A percentile compares a stretch with the other conserved stretches of the same genome.
Evolutionary conservation across 345 rosid species (phyloP).

Genomic region (Eucalyptus leucophloia): DNA sequence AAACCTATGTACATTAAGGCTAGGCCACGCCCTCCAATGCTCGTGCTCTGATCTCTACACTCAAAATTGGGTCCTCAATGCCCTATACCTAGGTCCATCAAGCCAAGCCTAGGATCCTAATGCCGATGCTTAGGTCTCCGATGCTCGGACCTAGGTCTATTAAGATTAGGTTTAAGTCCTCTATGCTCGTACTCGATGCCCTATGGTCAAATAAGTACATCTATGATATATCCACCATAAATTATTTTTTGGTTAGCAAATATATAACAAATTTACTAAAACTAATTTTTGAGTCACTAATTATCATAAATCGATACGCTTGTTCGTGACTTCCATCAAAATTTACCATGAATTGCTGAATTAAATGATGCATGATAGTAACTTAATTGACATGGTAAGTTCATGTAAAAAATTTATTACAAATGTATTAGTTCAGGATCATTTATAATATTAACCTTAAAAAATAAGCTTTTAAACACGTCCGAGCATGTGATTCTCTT

Average conservation of each 20-base stretch:
- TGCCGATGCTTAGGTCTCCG: fast-evolving
- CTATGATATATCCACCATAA: too few relatives aligned
- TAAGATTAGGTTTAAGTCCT: fast-evolving
- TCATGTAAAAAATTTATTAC: fast-evolving
- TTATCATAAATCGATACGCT: fast-evolving
- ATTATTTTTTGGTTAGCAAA: too few relatives aligned
- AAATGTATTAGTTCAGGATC: too few relatives aligned
- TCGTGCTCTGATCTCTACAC: fast-evolving
- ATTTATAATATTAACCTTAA: not conserved
- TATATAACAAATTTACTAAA: too few relatives aligned
- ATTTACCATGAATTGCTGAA: fast-evolving
- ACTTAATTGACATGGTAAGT: too few relatives aligned
- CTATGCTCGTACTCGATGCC: fast-evolving
- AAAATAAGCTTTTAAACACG: not conserved
- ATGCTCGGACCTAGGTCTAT: too few relatives aligned
- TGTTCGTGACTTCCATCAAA: fast-evolving
- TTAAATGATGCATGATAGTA: too few relatives aligned
- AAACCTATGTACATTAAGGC: too few relatives aligned
- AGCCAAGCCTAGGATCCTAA: fast-evolving
- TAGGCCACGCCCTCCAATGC: too few relatives aligned
- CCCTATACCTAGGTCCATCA: too few relatives aligned
- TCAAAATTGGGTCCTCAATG: too few relatives aligned
- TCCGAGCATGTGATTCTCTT: not conserved
- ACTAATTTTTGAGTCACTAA: fast-evolving
- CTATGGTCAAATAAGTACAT: fast-evolving